Evolutionary conservation across 345 rosid genomes (phyloP).

Genomic region (Dovyalis caffra): DNA sequence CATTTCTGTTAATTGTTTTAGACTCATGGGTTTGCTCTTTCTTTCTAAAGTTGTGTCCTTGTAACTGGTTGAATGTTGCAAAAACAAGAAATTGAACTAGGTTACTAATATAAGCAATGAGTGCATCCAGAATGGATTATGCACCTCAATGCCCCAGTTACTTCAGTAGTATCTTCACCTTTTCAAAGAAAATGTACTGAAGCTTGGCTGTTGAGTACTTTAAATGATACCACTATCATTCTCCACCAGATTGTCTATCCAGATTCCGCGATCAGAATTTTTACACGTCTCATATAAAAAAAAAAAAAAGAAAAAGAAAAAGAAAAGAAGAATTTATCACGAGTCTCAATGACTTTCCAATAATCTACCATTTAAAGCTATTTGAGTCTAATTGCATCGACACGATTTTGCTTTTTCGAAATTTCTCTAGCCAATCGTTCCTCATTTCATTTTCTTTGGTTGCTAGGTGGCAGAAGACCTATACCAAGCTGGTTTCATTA

Average conservation of each 20-base stretch:
- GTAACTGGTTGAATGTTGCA: neutral
- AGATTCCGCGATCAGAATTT: neutral
- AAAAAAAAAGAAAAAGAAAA: too few relatives aligned
- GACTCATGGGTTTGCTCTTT: neutral
- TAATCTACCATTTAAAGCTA: too few relatives aligned
- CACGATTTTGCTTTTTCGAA: neutral
- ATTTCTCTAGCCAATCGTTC: conserved; percentile 2
- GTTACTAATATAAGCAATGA: neutral
- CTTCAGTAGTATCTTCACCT: neutral
- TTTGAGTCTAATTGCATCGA: neutral
- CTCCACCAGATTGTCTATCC: neutral
- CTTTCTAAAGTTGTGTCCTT: neutral
- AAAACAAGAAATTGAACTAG: neutral
- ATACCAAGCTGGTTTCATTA: conserved; percentile 92
- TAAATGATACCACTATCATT: neutral
- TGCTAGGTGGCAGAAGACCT: conserved; percentile 94
- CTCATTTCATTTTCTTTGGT: conserved; percentile 18
- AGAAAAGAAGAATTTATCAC: too few relatives aligned
- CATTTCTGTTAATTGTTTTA: neutral
- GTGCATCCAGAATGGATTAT: neutral
- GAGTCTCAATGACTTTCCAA: too few relatives aligned
- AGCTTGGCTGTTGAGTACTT: neutral
- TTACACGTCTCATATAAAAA: neutral
- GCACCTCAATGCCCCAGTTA: conserved; percentile 1
- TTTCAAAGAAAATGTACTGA: neutral